phyloP scores from a whole-genome alignment of 371 early-diverging fungal genomes.

The Parasitella parasitica region DNA sequence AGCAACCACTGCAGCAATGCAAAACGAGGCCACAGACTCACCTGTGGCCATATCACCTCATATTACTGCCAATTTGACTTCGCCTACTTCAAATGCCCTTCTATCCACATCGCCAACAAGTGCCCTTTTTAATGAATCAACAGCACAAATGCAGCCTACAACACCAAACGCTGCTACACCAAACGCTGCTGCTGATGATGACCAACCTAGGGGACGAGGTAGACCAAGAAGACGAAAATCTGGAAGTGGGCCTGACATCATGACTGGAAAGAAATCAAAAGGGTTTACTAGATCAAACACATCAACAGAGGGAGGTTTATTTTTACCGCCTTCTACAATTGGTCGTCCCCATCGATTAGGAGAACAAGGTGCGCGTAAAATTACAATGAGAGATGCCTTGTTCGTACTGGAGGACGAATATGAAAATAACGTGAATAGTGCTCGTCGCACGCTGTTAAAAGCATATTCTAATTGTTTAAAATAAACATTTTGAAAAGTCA shows the following conservation, averaged over 20 bases:
- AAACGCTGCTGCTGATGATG: slow-evolving; percentile 9
- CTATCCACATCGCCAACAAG: slow-evolving; percentile 8
- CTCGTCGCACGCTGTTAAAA: slow-evolving; percentile 62
- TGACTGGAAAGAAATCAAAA: slow-evolving; percentile 12
- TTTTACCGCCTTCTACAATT: slow-evolving; percentile 11
- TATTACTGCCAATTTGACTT: background rate
- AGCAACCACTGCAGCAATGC: background rate
- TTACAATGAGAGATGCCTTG: slow-evolving; percentile 73
- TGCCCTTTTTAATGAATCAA: background rate
- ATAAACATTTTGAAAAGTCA: too few relatives aligned
- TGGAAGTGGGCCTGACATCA: slow-evolving; percentile 16
- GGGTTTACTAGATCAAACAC: background rate
- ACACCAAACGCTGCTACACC: slow-evolving; percentile 1
- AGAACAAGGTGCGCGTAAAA: slow-evolving; percentile 47
- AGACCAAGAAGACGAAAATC: slow-evolving; percentile 32
- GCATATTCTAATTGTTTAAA: slow-evolving; percentile 56
- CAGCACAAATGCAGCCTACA: background rate
- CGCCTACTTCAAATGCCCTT: background rate
- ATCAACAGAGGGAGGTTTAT: background rate
- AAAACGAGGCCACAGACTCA: background rate
- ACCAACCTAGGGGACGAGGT: slow-evolving; percentile 44
- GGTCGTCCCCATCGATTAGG: slow-evolving; percentile 34
- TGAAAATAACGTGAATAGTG: slow-evolving; percentile 51
- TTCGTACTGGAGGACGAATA: slow-evolving; percentile 73
- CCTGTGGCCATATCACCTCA: background rate